Conservation (phyloP, 345 rosid genomes). For the Citrus inodora region DNA sequence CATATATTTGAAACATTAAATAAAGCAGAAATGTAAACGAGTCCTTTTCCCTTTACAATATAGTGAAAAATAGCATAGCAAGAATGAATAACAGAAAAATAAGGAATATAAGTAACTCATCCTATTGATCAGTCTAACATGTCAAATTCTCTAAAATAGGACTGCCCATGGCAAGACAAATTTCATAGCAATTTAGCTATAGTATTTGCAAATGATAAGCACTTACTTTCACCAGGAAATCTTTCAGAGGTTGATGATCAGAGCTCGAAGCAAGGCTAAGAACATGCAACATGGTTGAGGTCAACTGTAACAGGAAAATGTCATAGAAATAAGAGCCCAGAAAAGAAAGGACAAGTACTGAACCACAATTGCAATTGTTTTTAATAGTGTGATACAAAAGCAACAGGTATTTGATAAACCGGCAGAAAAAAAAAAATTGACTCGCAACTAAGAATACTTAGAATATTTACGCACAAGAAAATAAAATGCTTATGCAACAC, state of each 20-base stretch:
- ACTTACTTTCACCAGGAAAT: constrained; percentile 77
- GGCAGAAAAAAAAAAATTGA: neutral
- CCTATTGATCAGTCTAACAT: neutral
- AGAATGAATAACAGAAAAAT: neutral
- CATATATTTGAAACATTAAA: neutral
- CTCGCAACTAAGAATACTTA: neutral
- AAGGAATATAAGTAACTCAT: neutral
- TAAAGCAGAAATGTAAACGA: neutral
- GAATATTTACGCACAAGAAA: too few species aligned
- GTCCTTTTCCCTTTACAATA: neutral
- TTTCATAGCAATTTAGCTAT: constrained; percentile 1
- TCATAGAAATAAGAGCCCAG: neutral
- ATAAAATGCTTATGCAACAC: too few species aligned
- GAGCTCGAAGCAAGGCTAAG: constrained; percentile 60
- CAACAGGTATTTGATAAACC: neutral
- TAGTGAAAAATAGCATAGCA: neutral
- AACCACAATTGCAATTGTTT: neutral
- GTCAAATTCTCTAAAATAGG: neutral
- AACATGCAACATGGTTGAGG: constrained; percentile 77
- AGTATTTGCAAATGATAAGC: constrained; percentile 6
- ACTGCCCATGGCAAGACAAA: neutral
- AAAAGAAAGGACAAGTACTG: neutral
- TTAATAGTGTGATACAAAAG: neutral
- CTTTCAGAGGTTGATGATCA: constrained; percentile 55
- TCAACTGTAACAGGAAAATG: constrained; percentile 48